Base-by-base conservation (phyloP, 192 early-diverging fungal species). In the Coemansia sp. region DNA sequence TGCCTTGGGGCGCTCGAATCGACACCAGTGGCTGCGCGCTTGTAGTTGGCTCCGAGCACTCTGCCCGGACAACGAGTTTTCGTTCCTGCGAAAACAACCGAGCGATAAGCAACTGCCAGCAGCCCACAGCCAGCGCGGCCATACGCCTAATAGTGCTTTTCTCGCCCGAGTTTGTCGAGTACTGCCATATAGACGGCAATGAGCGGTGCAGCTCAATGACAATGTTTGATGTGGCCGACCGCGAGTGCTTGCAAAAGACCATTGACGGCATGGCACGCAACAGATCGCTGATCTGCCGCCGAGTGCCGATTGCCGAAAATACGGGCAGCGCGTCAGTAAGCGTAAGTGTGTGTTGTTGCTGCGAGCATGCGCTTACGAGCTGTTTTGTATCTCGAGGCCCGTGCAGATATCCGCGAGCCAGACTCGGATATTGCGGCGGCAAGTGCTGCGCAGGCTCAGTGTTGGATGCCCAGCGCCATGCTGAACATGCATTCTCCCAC, bases 1-100 rank as follows among this genome's bases (percentile, higher is more conserved):
- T 25, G 17, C 71, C 76, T 37, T 79, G 76, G 10, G 76, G 76
- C 14, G 60, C 71, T 11, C 25, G 60, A 17, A 79, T 67, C 1
- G 61, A 45, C 23, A 79, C 15, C 14, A 74, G 47, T 2, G 76
- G 48, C 9, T 12, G 2, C 5, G 35, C 21, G 37, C 61, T 59
- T 22, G 56, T 50, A 3, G 65, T 52, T 37, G 58, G 38, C n/a
- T 59, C 55, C 0, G 66, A 39, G 41, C 66, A 55, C 0, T 57
- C 62, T 0, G 72, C 47, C 3, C 76, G 60, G 1, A 79, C 62
- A 22, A 79, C 68, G n/a, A 79, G 53, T 25, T 70, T 71, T 5
- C 72, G 56, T 53, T 67, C 49, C 5, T 25, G 23, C 35, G 72
- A 64, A 32, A 78, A 72, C 41, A 43, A 11, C 41, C 22, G 10